These are phyloP conservation scores for Bretschneidera sinensis DNA, from an alignment of 345 rosid genomes.

Conservation along the genomic window DNA sequence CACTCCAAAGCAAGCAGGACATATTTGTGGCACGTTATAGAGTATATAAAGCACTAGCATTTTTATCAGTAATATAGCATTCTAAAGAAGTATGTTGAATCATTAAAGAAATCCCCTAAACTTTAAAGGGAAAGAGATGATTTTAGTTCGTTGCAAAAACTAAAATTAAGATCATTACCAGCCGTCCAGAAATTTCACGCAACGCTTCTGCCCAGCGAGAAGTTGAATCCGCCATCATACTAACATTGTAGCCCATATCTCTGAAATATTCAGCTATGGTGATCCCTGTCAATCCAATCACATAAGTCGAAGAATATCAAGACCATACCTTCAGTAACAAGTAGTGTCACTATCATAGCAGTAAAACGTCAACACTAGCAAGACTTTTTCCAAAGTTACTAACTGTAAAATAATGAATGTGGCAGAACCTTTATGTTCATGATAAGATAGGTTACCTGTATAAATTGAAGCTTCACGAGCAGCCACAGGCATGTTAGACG, in stretches of 20 bases:
- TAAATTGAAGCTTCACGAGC: slow-evolving; percentile 99
- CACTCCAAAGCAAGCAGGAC: no score
- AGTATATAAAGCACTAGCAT: no score
- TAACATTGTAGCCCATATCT: slow-evolving; percentile 98
- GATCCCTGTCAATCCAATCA: slow-evolving; percentile 54
- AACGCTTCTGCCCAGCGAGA: slow-evolving; percentile 99
- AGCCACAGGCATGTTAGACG: slow-evolving; percentile 99
- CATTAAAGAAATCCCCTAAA: neutral
- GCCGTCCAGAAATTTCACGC: slow-evolving; percentile 99
- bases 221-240: slow-evolving; percentile 99
- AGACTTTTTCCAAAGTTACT: neutral
- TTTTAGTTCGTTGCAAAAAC: neutral
- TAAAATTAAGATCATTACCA: slow-evolving; percentile 43
- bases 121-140: neutral
- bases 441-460: slow-evolving; percentile 44
- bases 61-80: no score
- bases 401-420: neutral
- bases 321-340: neutral
- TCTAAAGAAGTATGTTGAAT: no score
- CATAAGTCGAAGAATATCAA: slow-evolving; percentile 5
- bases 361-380: neutral
- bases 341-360: neutral
- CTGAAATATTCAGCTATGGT: slow-evolving; percentile 97
- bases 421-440: no score
- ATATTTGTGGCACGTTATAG: no score